phyloP scores from a whole-genome alignment of 495 filamentous ascomycete genomes.

The Neurospora intermedia region DNA sequence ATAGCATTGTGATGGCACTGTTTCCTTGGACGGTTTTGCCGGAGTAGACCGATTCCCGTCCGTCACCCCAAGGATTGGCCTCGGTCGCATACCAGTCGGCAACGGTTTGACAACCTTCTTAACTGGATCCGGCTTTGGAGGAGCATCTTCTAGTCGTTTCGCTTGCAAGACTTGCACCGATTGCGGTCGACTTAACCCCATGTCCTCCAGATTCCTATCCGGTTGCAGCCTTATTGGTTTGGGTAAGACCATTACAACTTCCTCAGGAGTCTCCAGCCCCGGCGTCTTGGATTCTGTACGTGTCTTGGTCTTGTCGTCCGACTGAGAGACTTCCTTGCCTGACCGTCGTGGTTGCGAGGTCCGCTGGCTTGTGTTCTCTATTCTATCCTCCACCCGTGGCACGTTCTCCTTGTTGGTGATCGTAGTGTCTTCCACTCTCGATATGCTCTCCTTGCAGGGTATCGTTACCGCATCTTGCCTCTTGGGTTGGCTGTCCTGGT shows the following conservation, averaged over 20 bases:
- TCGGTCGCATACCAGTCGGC: not conserved
- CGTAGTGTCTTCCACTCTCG: not conserved
- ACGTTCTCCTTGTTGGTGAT: not conserved
- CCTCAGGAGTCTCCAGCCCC: not conserved
- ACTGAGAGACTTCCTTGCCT: not conserved
- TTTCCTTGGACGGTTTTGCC: not conserved
- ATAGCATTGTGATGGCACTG: not conserved
- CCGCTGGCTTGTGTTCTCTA: not conserved
- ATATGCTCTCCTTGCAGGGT: not conserved
- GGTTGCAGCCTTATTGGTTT: not conserved
- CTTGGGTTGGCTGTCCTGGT: slow-evolving; percentile 2
- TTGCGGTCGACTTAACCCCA: not conserved
- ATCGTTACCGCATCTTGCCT: not conserved
- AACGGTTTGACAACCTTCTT: not conserved
- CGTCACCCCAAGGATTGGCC: not conserved
- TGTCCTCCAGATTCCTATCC: not conserved
- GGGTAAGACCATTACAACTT: not conserved
- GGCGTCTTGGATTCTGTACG: not conserved
- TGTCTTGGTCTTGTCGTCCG: not conserved
- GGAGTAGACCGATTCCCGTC: not conserved
- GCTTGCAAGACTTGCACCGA: not conserved
- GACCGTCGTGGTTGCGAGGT: not conserved
- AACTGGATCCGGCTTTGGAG: not conserved
- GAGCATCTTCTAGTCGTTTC: not conserved
- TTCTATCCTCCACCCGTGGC: not conserved